Conservation (phyloP, 345 rosid species). For the Linum usitatissimum region DNA sequence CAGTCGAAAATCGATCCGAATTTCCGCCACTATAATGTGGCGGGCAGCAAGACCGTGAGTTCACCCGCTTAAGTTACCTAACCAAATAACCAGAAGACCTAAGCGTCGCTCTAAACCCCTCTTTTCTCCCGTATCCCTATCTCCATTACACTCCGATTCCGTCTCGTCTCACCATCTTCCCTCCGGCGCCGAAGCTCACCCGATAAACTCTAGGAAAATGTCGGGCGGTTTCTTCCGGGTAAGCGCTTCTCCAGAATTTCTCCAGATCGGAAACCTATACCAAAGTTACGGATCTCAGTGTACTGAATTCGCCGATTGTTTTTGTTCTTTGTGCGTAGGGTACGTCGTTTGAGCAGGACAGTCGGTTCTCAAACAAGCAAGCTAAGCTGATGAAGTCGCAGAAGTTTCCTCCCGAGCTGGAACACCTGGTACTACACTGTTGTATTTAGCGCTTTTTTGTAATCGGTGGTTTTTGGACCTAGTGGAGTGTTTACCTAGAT, state of each 20-base stretch:
- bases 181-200: not conserved
- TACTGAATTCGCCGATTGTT: not conserved
- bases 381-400: constrained; percentile 85
- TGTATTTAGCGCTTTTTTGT: not conserved
- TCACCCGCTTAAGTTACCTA: too few species aligned
- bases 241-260: not conserved
- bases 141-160: not conserved
- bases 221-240: constrained; percentile 26
- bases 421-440: constrained; percentile 45
- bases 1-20: too few species aligned
- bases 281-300: constrained; percentile 7
- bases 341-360: constrained; percentile 95
- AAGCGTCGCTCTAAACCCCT: not conserved
- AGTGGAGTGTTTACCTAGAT: not conserved
- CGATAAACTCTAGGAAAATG: constrained; percentile 17
- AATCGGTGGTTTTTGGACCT: not conserved
- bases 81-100: too few species aligned
- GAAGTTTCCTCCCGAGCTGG: constrained; percentile 83
- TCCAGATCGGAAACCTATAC: not conserved
- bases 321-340: constrained; percentile 38
- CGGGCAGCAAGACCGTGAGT: too few species aligned
- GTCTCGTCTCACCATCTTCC: not conserved
- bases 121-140: not conserved
- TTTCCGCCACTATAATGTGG: too few species aligned
- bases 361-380: constrained; percentile 97